phyloP scores from a whole-genome alignment of 225 moss, liverwort and hornwort genomes.

The Anthoceros angustus region DNA sequence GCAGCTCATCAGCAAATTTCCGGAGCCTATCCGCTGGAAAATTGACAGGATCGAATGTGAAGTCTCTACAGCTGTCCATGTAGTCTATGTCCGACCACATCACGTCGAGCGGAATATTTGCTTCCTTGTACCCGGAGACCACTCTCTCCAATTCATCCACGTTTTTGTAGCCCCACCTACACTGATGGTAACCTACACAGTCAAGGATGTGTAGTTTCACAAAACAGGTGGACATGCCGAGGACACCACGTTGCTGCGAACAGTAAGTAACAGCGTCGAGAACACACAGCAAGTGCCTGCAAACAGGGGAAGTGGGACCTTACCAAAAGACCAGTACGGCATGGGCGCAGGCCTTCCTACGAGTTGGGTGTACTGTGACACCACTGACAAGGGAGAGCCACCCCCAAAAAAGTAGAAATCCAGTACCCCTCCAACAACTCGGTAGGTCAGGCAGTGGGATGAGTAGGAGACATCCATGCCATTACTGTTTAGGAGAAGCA shows the following conservation, averaged over 20 bases:
- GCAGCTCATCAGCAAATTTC: constrained; percentile 1
- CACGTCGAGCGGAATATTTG: constrained; percentile 36
- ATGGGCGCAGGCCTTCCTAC: constrained; percentile 74
- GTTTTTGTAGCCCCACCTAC: constrained; percentile 35
- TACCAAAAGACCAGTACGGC: constrained; percentile 89
- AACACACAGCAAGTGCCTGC: background rate
- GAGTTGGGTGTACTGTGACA: constrained; percentile 66
- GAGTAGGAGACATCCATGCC: constrained; percentile 72
- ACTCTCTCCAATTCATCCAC: constrained; percentile 32
- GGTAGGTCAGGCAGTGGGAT: constrained; percentile 37
- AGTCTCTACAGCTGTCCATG: constrained; percentile 42
- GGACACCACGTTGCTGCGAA: background rate
- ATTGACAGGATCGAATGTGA: constrained; percentile 33
- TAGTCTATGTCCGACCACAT: constrained; percentile 58
- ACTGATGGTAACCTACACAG: constrained; percentile 32
- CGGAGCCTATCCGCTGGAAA: constrained; percentile 30
- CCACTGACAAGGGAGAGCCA: constrained; percentile 41
- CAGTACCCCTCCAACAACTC: constrained; percentile 56
- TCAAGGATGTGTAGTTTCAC: background rate
- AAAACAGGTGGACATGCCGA: background rate
- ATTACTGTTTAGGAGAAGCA: constrained; percentile 82
- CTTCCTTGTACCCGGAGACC: constrained; percentile 29
- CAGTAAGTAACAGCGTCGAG: background rate
- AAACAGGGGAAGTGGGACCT: constrained; percentile 7
- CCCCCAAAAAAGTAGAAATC: constrained; percentile 88